Base-by-base conservation (phyloP, 768 basidiomycete genomes). In the Paxillus ammoniavirescens region DNA sequence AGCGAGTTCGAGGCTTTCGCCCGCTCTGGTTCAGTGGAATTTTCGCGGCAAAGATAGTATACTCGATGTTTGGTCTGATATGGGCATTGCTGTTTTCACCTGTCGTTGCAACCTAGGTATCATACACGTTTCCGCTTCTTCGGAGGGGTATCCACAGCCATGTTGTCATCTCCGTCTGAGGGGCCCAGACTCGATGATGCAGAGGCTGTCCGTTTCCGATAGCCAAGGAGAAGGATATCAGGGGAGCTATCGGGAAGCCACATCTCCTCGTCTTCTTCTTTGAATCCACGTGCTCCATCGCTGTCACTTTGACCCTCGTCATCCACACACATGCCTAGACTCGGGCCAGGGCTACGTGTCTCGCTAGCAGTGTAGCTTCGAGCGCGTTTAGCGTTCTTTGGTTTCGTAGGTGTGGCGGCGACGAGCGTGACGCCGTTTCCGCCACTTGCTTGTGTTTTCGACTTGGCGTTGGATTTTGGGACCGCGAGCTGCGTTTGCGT, bases 381-480 rank as follows among this genome's bases (percentile, higher is more conserved):
- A 37, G 42, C 56, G 44, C 52, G 49, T 41, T 53, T 47, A 46
- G 47, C 2, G 10, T 51, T 47, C 26, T 36, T 56, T 42, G 69
- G 64, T 56, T 81, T 81, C 17, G 71, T 70, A 5, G 84, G 84
- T 12, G 83, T 86, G 12, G 80, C 80, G 2, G 75, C 76, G 21
- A 86, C 83, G 26, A 86, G 75, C 7, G 66, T 72, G 23, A 70
- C 54, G 9, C 59, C 64, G 14, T 49, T 55, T 7, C 56, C 52
- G 33, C 47, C 55, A 30, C 43, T 61, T 12, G 18, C 8, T 40
- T 56, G 53, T 45, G 9, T 56, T 42, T 44, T 59, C 2, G 59
- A 41, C 47, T 58, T 59, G 35, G 48, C 49, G 0, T 30, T 41
- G 43, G 49, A 53, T 49, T 64, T 68, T 4, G 56, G 52, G n/a